Percentiles rank a stretch among this genome's conserved stretches.
Evolutionary conservation across 2,329 filamentous ascomycete genomes (phyloP).

Genomic region (Lithohypha guttulata): DNA sequence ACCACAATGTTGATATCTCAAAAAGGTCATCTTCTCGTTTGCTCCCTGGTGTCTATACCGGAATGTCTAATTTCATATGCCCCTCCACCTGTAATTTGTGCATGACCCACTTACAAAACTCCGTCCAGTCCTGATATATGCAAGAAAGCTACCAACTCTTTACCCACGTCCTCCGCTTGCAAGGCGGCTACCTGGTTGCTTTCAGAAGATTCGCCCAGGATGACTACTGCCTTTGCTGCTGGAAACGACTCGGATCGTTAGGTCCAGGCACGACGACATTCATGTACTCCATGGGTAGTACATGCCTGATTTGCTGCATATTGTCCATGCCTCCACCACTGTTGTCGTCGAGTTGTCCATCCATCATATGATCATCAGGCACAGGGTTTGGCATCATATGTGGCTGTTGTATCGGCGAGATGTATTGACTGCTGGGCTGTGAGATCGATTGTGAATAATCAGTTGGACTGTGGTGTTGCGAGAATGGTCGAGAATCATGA

Average conservation of each 20-base stretch:
- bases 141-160: no score
- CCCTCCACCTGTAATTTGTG: no score
- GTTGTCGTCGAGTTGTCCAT: conserved; percentile 13
- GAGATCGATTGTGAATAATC: conserved; percentile 10
- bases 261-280: conserved; percentile 11
- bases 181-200: no score
- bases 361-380: conserved; percentile 20
- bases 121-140: no score
- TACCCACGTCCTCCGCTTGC: no score
- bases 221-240: conserved; percentile 2
- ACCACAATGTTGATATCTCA: no score
- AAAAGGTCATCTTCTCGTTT: no score
- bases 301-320: conserved; percentile 22
- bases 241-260: conserved; percentile 2
- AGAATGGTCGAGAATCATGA: conserved; percentile 6
- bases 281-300: conserved; percentile 22
- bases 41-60: no score
- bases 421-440: conserved; percentile 13
- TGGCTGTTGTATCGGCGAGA: conserved; percentile 10
- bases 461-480: conserved; percentile 8
- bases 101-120: no score
- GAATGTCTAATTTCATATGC: no score
- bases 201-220: no score
- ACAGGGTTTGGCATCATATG: conserved; percentile 13
- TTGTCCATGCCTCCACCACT: conserved; percentile 18